Conservation (phyloP, 192 early-diverging fungal species). For the Backusella tuberculispora region DNA sequence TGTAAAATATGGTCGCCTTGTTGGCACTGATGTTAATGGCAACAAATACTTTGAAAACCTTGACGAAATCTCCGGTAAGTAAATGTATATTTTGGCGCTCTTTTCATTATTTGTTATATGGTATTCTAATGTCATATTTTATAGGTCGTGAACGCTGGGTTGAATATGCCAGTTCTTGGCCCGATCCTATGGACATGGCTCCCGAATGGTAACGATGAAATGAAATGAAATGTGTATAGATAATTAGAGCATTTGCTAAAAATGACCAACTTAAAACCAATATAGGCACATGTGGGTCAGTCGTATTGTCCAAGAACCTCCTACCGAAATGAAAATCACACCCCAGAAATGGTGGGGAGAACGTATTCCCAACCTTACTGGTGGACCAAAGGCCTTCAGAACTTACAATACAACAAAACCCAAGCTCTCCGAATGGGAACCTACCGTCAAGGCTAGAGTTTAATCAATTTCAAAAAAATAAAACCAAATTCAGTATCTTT, state of each 20-base stretch:
- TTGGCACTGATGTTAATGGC: constrained; percentile 74
- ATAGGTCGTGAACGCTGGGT: constrained; percentile 81
- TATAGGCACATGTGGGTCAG: constrained; percentile 48
- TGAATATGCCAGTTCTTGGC: constrained; percentile 54
- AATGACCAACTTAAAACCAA: background rate
- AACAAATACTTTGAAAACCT: constrained; percentile 79
- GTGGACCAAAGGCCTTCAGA: constrained; percentile 50
- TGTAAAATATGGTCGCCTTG: constrained; percentile 69
- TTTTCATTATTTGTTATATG: background rate
- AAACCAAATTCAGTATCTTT: background rate
- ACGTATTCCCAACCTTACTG: constrained; percentile 37
- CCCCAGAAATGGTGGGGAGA: constrained; percentile 37
- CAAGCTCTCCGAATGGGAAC: constrained; percentile 61
- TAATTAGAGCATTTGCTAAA: background rate
- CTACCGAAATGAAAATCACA: constrained; percentile 36
- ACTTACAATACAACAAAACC: constrained; percentile 62
- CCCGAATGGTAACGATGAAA: constrained; percentile 64
- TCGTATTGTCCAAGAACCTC: constrained; percentile 44
- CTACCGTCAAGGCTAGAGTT: constrained; percentile 46
- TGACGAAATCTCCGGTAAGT: constrained; percentile 69
- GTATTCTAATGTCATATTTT: background rate
- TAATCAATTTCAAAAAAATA: constrained; percentile 20
- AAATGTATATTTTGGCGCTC: background rate
- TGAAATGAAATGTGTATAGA: background rate
- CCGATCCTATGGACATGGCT: constrained; percentile 70